Conservation (phyloP, 2,329 filamentous ascomycete genomes). For the Graphiopsis chlorocephala region DNA sequence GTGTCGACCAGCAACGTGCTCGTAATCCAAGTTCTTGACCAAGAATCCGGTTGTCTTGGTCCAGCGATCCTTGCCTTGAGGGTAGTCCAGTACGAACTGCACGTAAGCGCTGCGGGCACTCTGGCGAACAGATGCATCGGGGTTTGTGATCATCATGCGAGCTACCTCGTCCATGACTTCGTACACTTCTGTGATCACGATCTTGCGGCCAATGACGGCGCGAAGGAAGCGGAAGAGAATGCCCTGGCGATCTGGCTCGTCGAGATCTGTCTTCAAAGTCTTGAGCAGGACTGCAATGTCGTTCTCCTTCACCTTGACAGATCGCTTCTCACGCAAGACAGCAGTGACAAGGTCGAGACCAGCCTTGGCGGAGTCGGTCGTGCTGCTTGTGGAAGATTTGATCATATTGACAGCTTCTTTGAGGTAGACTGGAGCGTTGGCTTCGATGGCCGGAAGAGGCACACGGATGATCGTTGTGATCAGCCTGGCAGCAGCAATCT, state of each 20-base stretch:
- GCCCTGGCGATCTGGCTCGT: conserved; percentile 87
- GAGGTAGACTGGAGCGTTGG: conserved; percentile 72
- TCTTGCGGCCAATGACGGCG: conserved; percentile 77
- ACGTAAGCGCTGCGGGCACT: conserved; percentile 86
- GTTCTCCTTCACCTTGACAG: conserved; percentile 72
- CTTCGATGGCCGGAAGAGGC: conserved; percentile 67
- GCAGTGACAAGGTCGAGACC: conserved; percentile 84
- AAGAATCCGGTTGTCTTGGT: conserved; percentile 85
- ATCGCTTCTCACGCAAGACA: conserved; percentile 75
- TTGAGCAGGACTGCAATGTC: conserved; percentile 79
- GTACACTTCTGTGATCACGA: conserved; percentile 85
- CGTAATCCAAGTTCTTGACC: conserved; percentile 85
- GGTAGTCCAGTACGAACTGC: conserved; percentile 91
- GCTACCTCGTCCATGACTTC: conserved; percentile 87
- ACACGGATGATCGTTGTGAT: conserved; percentile 82
- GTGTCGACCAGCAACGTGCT: conserved; percentile 80
- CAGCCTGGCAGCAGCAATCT: conserved; percentile 82
- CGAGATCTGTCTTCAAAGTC: conserved; percentile 81
- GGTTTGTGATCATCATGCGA: conserved; percentile 92
- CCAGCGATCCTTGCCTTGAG: conserved; percentile 86
- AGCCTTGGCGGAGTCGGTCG: conserved; percentile 80
- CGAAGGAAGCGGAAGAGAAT: conserved; percentile 93
- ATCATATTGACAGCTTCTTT: conserved; percentile 82
- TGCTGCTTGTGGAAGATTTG: conserved; percentile 72
- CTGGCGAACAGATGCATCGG: conserved; percentile 83